A percentile compares a stretch with the other conserved stretches of the same genome.
phyloP scores from a whole-genome alignment of 768 basidiomycete genomes.

The Psilocybe subaeruginosa region DNA sequence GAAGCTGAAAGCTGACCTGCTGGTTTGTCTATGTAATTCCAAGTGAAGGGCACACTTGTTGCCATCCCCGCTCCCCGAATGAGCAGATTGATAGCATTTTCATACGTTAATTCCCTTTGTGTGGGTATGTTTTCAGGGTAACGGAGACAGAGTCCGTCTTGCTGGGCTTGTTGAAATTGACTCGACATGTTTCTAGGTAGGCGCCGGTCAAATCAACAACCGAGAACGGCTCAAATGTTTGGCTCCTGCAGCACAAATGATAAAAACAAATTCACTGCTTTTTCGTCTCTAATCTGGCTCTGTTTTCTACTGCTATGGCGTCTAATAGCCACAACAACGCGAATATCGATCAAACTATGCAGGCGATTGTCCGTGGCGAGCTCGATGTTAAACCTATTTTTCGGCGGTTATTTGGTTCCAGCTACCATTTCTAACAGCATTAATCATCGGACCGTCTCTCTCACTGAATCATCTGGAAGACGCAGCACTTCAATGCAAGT shows the following conservation, averaged over 20 bases:
- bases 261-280: too few species aligned
- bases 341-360: too few species aligned
- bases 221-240: constrained; percentile 3
- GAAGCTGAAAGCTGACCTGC: constrained; percentile 50
- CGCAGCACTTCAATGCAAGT: not conserved
- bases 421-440: constrained; percentile 16
- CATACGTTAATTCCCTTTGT: constrained; percentile 57
- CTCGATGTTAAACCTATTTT: too few species aligned
- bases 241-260: not conserved
- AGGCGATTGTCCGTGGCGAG: too few species aligned
- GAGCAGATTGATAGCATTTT: constrained; percentile 63
- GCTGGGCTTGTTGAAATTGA: constrained; percentile 44
- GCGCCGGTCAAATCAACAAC: not conserved
- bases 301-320: too few species aligned
- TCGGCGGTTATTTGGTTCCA: constrained; percentile 17
- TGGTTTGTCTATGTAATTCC: constrained; percentile 82
- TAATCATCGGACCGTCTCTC: not conserved
- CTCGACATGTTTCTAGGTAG: constrained; percentile 2
- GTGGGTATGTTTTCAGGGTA: constrained; percentile 68
- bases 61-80: constrained; percentile 60
- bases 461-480: not conserved
- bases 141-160: constrained; percentile 68
- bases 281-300: too few species aligned
- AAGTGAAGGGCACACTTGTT: constrained; percentile 62
- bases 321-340: too few species aligned